Evolutionary conservation across 83 land plant genomes (phyloP), one percentile per base, ranked within the genome.

Genomic region (Diphasiastrum complanatum): DNA sequence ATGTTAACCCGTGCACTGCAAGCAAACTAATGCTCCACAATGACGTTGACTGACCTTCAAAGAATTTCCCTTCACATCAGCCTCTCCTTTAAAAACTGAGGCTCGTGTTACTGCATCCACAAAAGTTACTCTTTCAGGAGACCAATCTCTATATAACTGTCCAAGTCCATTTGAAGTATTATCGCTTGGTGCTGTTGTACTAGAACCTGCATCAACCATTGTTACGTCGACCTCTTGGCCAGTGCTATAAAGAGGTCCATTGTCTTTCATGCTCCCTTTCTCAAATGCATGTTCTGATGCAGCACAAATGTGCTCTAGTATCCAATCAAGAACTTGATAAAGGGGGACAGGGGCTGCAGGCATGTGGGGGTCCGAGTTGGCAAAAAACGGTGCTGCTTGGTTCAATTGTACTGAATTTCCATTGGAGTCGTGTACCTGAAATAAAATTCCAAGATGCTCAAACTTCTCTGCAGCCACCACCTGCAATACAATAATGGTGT

Each of bases 311-410:
- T 85, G 79, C 47, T 85, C 84, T 27, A 75, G 66, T 33, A 89
- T 18, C 96, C 96, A 92, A 22, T 85, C 98, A 71, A 81, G 82
- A 43, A 81, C 86, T 75, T 88, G 86, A 5, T 77, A 50, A 28
- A 82, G 74, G 40, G 95, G 82, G 25, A 92, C 86, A 46, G 96
- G 88, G 67, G 78, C 95, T 55, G 95, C 96, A 64, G 98, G 98
- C 98, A 92, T 92, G 68, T 83, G 91, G 19, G 98, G 91, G 80
- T 92, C 98, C 30, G 98, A 88, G 68, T 88, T 88, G 40, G 98
- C 88, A 78, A 92, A 92, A 67, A 92, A 92, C 4, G 91, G 91
- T 55, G 91, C 82, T 45, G 77, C 77, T 62, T 92, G 96, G 69
- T 85, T 79, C 66, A 92, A 69, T 3, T 78, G 70, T 38, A 69